These are phyloP conservation scores for Cladophialophora yegresii DNA, from an alignment of 2,329 filamentous ascomycete species.

Conservation along the genomic window DNA sequence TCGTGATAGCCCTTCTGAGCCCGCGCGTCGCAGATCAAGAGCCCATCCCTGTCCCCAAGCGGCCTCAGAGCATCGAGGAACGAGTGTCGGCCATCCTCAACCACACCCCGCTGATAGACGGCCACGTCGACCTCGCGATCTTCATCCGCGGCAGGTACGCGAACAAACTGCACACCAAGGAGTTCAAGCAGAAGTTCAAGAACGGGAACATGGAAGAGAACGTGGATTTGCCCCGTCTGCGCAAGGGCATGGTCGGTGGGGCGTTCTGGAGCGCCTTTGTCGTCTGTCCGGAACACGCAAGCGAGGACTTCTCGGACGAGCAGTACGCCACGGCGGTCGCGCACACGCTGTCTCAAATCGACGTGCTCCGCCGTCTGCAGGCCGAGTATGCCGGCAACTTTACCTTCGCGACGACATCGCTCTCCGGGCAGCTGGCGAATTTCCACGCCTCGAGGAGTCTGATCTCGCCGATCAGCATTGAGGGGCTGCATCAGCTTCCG, in stretches of 20 bases:
- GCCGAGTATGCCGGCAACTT: slow-evolving; percentile 68
- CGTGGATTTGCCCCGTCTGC: slow-evolving; percentile 76
- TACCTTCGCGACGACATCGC: slow-evolving; percentile 55
- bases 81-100: slow-evolving; percentile 50
- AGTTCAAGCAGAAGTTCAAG: slow-evolving; percentile 74
- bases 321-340: slow-evolving; percentile 56
- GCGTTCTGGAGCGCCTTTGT: slow-evolving; percentile 93
- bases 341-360: slow-evolving; percentile 72
- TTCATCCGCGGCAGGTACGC: slow-evolving; percentile 65
- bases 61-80: slow-evolving; percentile 39
- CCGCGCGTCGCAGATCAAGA: slow-evolving; percentile 11
- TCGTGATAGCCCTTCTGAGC: slow-evolving; percentile 31
- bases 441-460: slow-evolving; percentile 62
- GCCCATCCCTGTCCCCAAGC: slow-evolving; percentile 15
- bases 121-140: slow-evolving; percentile 85
- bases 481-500: slow-evolving; percentile 91
- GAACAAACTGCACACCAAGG: slow-evolving; percentile 74
- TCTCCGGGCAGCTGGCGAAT: slow-evolving; percentile 59
- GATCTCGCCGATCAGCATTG: slow-evolving; percentile 77
- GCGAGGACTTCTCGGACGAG: slow-evolving; percentile 41
- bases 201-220: slow-evolving; percentile 68
- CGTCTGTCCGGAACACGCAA: slow-evolving; percentile 70
- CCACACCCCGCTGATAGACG: slow-evolving; percentile 63
- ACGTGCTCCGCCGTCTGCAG: slow-evolving; percentile 67
- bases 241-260: slow-evolving; percentile 71